phyloP scores from a whole-genome alignment of 306 rosid species.

The Pyrus communis region DNA sequence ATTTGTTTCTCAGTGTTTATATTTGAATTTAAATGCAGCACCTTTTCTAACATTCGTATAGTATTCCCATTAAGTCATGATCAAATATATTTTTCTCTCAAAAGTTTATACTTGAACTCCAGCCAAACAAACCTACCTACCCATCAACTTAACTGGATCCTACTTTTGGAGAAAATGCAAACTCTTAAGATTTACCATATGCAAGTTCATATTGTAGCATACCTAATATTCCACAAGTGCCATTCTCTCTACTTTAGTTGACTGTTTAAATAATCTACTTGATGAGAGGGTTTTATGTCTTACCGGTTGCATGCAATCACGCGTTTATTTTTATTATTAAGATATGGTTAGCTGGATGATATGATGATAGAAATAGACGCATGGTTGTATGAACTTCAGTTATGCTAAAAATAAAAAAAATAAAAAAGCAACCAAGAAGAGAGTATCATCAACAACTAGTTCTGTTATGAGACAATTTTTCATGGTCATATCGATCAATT shows the following conservation, averaged over 20 bases:
- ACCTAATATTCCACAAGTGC: neutral
- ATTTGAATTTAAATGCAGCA: neutral
- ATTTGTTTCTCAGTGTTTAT: neutral
- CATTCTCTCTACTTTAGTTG: neutral
- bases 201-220: neutral
- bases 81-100: neutral
- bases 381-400: too few relatives aligned
- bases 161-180: neutral
- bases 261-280: neutral
- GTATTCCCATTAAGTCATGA: neutral
- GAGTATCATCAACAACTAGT: neutral
- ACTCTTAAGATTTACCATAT: neutral
- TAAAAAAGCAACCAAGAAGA: too few relatives aligned
- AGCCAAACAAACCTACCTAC: conserved; percentile 1
- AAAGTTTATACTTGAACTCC: neutral
- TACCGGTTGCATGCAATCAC: too few relatives aligned
- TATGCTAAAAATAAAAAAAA: too few relatives aligned
- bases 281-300: neutral
- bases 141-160: neutral
- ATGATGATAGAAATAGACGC: too few relatives aligned
- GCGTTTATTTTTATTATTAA: too few relatives aligned
- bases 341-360: too few relatives aligned
- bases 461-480: neutral
- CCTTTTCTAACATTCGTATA: neutral
- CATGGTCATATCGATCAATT: neutral